Evolutionary conservation across 192 early-diverging fungal genomes (phyloP).

Genomic region (Linnemannia elongata): DNA sequence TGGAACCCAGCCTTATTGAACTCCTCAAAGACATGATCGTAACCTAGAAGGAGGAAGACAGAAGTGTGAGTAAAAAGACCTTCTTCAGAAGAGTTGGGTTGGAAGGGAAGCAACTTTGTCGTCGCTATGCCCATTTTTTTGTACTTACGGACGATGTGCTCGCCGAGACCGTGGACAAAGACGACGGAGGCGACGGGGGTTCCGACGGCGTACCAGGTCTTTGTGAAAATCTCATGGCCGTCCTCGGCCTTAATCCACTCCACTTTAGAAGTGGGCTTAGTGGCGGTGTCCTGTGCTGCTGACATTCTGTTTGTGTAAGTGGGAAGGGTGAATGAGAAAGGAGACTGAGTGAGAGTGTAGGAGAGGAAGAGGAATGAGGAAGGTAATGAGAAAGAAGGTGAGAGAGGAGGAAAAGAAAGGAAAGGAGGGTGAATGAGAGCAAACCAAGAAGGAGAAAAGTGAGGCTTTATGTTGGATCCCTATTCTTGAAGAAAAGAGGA

Average conservation of each 20-base stretch:
- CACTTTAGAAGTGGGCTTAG: constrained; percentile 32
- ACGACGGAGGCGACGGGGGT: constrained; percentile 52
- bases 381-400: background rate
- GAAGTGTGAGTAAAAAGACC: background rate
- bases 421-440: background rate
- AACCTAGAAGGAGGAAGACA: constrained; percentile 42
- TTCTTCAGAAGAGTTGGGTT: background rate
- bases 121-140: background rate
- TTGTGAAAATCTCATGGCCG: constrained; percentile 61
- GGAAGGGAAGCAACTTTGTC: too few relatives aligned
- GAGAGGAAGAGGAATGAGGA: background rate
- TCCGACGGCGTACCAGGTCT: constrained; percentile 61
- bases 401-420: background rate
- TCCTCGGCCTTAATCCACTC: constrained; percentile 63
- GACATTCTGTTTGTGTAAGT: constrained; percentile 3
- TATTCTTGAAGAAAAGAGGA: background rate
- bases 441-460: background rate
- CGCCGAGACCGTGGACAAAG: constrained; percentile 70
- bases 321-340: background rate
- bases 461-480: background rate
- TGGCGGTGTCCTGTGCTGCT: background rate
- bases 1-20: constrained; percentile 70
- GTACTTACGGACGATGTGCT: constrained; percentile 59
- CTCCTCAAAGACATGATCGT: constrained; percentile 68
- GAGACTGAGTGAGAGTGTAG: background rate